Percentiles rank a stretch among this genome's conserved stretches.
These are phyloP conservation scores for Pichia kudriavzevii DNA, from an alignment of 1,139 yeast genomes.

Conservation along the genomic window DNA sequence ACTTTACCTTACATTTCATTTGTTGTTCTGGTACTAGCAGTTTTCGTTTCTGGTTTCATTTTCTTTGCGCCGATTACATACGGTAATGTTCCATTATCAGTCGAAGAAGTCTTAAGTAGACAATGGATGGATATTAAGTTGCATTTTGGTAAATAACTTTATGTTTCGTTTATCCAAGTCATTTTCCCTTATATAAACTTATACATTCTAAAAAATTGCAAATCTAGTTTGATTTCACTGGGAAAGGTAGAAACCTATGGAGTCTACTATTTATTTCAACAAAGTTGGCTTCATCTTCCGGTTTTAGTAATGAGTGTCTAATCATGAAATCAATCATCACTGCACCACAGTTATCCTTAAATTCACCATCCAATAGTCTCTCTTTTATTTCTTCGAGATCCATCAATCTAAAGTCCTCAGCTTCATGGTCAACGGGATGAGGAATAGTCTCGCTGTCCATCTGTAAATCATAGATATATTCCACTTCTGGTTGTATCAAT, in stretches of 20 bases:
- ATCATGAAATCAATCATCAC: conserved; percentile 76
- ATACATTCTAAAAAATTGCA: too few species aligned
- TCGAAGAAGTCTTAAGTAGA: conserved; percentile 61
- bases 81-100: conserved; percentile 61
- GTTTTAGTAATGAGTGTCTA: conserved; percentile 54
- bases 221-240: conserved; percentile 30
- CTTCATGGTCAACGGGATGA: conserved; percentile 79
- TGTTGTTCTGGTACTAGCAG: conserved; percentile 36
- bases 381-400: conserved; percentile 46
- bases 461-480: conserved; percentile 65
- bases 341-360: conserved; percentile 85
- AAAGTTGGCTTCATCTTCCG: conserved; percentile 50
- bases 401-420: conserved; percentile 62
- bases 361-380: conserved; percentile 46
- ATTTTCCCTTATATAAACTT: too few species aligned
- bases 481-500: conserved; percentile 81
- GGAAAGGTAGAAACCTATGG: conserved; percentile 70
- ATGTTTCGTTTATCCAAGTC: not conserved
- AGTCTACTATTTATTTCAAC: conserved; percentile 47
- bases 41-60: conserved; percentile 56
- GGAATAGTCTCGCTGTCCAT: conserved; percentile 51
- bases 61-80: conserved; percentile 82
- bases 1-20: conserved; percentile 28
- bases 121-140: conserved; percentile 77
- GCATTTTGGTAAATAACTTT: conserved; percentile 59